Evolutionary conservation across 805 yeast genomes (phyloP).

Genomic region (Nakazawaea anatomiae): DNA sequence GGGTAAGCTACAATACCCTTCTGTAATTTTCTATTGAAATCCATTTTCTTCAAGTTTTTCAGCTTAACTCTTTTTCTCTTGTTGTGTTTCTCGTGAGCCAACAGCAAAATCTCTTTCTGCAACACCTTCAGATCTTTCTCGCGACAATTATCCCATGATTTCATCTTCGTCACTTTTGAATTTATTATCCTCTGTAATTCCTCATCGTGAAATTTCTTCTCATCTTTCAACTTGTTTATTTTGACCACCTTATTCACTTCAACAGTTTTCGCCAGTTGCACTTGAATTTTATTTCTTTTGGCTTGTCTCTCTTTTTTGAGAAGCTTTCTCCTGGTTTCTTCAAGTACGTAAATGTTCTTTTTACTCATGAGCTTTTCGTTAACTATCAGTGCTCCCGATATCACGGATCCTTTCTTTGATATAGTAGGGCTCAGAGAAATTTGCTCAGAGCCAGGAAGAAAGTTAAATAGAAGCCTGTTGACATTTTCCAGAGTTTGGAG

Average conservation of each 20-base stretch:
- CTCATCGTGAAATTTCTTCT: slow-evolving; percentile 36
- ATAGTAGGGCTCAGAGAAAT: slow-evolving; percentile 1
- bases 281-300: slow-evolving; percentile 13
- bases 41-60: slow-evolving; percentile 22
- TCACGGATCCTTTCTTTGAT: slow-evolving; percentile 16
- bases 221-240: slow-evolving; percentile 27
- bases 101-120: slow-evolving; percentile 34
- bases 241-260: slow-evolving; percentile 32
- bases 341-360: slow-evolving; percentile 14
- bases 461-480: slow-evolving; percentile 20
- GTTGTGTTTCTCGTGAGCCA: slow-evolving; percentile 37
- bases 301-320: slow-evolving; percentile 14
- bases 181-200: slow-evolving; percentile 28
- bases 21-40: slow-evolving; percentile 34
- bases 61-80: slow-evolving; percentile 26
- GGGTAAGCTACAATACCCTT: slow-evolving; percentile 41
- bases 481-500: slow-evolving; percentile 8
- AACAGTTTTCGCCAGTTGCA: slow-evolving; percentile 13
- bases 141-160: slow-evolving; percentile 33
- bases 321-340: slow-evolving; percentile 13
- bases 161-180: slow-evolving; percentile 30
- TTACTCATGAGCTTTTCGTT: slow-evolving; percentile 7
- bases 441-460: slow-evolving; percentile 17
- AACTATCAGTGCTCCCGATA: slow-evolving; percentile 18
- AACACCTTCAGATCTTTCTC: slow-evolving; percentile 34